Percentiles rank a stretch among this genome's conserved stretches.
Conservation (phyloP, 257 asterid genomes). For the Penstemon barbatus region DNA sequence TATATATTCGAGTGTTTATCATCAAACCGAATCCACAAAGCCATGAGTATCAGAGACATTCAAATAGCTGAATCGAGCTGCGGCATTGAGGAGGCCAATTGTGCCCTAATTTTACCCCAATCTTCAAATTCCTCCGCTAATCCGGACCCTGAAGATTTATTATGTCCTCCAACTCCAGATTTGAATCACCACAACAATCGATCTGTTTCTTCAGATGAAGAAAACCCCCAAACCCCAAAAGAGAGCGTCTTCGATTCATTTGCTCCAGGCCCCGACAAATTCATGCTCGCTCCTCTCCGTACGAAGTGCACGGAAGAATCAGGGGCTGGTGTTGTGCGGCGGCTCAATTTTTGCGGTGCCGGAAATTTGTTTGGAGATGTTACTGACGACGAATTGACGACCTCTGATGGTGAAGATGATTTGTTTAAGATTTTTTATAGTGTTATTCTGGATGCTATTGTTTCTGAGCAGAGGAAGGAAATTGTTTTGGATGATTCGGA, state of each 20-base stretch:
- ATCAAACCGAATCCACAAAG: background rate
- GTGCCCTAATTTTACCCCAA: background rate
- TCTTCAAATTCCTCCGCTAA: background rate
- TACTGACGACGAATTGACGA: background rate
- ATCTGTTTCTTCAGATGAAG: conserved; percentile 19
- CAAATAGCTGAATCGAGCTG: background rate
- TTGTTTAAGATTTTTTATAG: conserved; percentile 39
- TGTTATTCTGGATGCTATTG: conserved; percentile 43
- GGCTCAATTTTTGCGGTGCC: conserved; percentile 33
- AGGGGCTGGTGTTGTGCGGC: conserved; percentile 36
- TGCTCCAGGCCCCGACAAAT: conserved; percentile 49
- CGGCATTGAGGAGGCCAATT: conserved; percentile 13
- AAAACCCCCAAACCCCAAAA: conserved; percentile 38
- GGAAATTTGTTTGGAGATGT: conserved; percentile 11
- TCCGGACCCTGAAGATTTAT: conserved; percentile 12
- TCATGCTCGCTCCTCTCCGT: conserved; percentile 48
- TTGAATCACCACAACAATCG: conserved; percentile 10
- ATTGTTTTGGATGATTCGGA: conserved; percentile 27
- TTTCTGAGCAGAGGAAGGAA: conserved; percentile 36
- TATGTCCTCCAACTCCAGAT: conserved; percentile 48
- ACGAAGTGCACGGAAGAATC: conserved; percentile 35
- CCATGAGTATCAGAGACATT: background rate
- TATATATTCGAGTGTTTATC: too few species aligned
- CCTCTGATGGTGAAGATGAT: conserved; percentile 40
- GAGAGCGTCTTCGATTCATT: conserved; percentile 48